Conservation (phyloP, 352 stramenopile genomes). For the Globisporangium acanthophoron region DNA sequence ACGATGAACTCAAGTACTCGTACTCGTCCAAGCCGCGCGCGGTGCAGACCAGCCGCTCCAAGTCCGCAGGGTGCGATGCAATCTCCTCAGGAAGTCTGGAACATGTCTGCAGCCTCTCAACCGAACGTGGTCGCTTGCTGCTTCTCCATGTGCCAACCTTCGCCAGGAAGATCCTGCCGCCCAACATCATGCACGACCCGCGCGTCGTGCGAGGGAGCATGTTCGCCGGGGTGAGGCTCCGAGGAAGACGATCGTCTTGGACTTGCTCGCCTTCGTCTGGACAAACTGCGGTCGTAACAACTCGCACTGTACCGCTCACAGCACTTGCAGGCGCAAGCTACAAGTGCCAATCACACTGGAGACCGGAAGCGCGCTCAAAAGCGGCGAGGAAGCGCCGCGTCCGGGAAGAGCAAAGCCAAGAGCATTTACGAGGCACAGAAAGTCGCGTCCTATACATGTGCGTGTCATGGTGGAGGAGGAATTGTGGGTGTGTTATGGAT, state of each 20-base stretch:
- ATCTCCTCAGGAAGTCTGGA: too few species aligned
- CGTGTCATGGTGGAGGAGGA: background rate
- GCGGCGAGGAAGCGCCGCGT: constrained; percentile 9
- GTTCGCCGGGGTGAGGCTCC: constrained; percentile 39
- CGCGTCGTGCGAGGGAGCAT: constrained; percentile 57
- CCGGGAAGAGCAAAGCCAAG: constrained; percentile 20
- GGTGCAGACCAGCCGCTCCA: constrained; percentile 59
- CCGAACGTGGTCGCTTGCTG: background rate
- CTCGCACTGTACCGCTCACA: background rate
- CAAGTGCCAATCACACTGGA: constrained; percentile 4
- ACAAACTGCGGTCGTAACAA: too few species aligned
- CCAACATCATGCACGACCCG: constrained; percentile 78
- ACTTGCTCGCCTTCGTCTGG: too few species aligned
- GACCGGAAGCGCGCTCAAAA: constrained; percentile 34
- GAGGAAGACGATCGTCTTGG: background rate
- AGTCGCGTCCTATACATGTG: constrained; percentile 33
- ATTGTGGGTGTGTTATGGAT: background rate
- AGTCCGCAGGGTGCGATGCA: constrained; percentile 13
- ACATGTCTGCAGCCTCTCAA: background rate
- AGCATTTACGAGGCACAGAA: constrained; percentile 31
- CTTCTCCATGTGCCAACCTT: background rate
- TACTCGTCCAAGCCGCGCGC: constrained; percentile 70
- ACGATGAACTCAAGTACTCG: constrained; percentile 70
- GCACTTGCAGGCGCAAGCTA: background rate
- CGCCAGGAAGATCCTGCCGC: constrained; percentile 22